These are phyloP conservation scores for Claviceps fusiformis DNA, from an alignment of 2,329 filamentous ascomycete genomes.

Conservation along the genomic window DNA sequence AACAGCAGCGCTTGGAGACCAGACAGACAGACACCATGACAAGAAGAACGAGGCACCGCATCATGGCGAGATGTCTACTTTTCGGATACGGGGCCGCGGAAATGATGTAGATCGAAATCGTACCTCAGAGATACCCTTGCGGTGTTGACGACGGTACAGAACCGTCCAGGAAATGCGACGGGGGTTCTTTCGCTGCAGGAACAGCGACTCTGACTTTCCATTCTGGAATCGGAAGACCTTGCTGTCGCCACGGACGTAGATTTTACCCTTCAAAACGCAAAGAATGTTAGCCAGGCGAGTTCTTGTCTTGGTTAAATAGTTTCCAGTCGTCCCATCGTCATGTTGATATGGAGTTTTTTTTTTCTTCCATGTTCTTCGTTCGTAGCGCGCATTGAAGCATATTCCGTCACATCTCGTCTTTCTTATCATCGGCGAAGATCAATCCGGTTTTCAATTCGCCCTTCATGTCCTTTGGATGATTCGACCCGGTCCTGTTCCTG, in stretches of 20 bases:
- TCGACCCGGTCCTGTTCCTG: background rate
- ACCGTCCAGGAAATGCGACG: conserved; percentile 98
- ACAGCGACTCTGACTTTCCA: conserved; percentile 98
- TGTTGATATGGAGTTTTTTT: background rate
- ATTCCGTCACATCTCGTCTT: background rate
- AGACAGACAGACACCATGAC: background rate
- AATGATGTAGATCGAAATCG: conserved; percentile 19
- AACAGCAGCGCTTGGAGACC: background rate
- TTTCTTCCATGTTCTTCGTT: background rate
- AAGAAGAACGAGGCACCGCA: background rate
- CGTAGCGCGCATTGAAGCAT: background rate
- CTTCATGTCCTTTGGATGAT: background rate
- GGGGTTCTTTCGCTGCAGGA: conserved; percentile 99
- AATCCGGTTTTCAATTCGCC: background rate
- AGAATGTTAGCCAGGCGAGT: conserved; percentile 12
- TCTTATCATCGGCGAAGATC: background rate
- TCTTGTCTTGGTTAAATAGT: background rate
- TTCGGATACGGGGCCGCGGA: background rate
- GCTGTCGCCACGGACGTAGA: conserved; percentile 99
- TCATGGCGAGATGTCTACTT: background rate
- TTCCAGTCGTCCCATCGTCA: background rate
- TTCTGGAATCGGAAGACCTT: conserved; percentile 99
- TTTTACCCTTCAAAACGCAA: conserved; percentile 64
- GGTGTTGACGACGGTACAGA: conserved; percentile 96
- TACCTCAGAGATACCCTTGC: conserved; percentile 99